Base-by-base conservation (phyloP, 225 moss, liverwort and hornwort genomes). In the Thuidium tamariscinum region DNA sequence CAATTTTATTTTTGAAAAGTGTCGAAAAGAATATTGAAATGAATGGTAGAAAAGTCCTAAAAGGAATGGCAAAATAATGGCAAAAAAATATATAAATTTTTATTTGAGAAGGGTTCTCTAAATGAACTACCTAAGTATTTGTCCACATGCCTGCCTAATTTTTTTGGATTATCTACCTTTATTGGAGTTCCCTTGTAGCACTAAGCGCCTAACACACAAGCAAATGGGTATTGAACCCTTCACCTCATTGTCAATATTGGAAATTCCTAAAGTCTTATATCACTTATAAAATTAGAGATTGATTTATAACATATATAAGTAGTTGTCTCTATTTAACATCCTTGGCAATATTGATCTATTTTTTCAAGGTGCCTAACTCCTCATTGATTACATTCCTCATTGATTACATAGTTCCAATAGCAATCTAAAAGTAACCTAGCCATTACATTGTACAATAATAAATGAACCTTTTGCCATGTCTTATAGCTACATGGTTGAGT, bases 181-280 rank as follows among this genome's bases (percentile, higher is more conserved):
- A 0, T 0, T 0, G 2, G 0, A 67, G 7, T 6, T 37, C 1
- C 7, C 0, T 2, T 0, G 4, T 42, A 44, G 16, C 2, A 5
- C 10, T 71, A 44, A 3, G 1, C 5, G 44, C 5, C 0, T 5
- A 70, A 9, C 2, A 71, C 0, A 0, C 44, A 44, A 44, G 29
- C 0, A 0, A 26, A 16, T 1, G 5, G 5, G 5, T 15, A 8
- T 42, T 26, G 2, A 26, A 15, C 2, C 26, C 14, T 9, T 42
- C 15, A 42, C 9, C 1, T 5, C 1, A 70, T 26, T 9, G 8
- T 69, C 8, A 41, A 1, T 3, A 0, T 2, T 15, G 1, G 26
- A 0, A 69, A 26, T 41, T 26, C 1, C 41, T 16, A 8, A 1
- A 8, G 2, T 26, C 4, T 68, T 70, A 26, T 4, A 26, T 5